Evolutionary conservation across 2,329 filamentous ascomycete species (phyloP).

Genomic region (Juglanconis sp.): DNA sequence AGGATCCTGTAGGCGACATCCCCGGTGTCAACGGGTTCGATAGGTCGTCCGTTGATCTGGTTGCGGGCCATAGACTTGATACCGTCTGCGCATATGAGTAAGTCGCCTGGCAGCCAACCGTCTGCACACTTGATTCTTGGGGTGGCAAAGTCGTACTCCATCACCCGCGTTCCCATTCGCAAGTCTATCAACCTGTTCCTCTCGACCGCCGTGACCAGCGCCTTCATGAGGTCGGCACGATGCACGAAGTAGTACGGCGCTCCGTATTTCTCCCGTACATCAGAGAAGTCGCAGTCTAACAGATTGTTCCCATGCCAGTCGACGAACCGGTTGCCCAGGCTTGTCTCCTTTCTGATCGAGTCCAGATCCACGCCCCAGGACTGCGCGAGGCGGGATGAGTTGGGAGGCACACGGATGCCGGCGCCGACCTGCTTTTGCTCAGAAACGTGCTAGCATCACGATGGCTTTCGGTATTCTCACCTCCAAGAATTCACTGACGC

Average conservation of each 20-base stretch:
- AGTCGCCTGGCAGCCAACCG: slow-evolving; percentile 20
- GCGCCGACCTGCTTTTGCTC: slow-evolving; percentile 23
- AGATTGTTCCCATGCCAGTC: slow-evolving; percentile 19
- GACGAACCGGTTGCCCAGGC: slow-evolving; percentile 24
- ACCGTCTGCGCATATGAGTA: slow-evolving; percentile 24
- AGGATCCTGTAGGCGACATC: slow-evolving; percentile 35
- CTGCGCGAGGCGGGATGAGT: slow-evolving; percentile 28
- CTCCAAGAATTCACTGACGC: not conserved
- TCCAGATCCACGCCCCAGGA: slow-evolving; percentile 29
- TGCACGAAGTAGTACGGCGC: slow-evolving; percentile 34
- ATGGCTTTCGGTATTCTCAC: not conserved
- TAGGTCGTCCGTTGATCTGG: slow-evolving; percentile 24
- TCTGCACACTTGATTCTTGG: slow-evolving; percentile 17
- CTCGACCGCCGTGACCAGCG: slow-evolving; percentile 26
- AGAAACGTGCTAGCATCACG: not conserved
- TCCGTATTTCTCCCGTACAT: slow-evolving; percentile 23
- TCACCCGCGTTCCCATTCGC: slow-evolving; percentile 23
- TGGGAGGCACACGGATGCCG: slow-evolving; percentile 32
- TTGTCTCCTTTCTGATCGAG: slow-evolving; percentile 26
- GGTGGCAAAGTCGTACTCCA: slow-evolving; percentile 22
- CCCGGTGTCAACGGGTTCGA: slow-evolving; percentile 27
- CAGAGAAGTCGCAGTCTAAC: slow-evolving; percentile 19
- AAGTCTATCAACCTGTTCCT: slow-evolving; percentile 25
- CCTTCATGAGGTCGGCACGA: slow-evolving; percentile 33
- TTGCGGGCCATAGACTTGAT: slow-evolving; percentile 17